phyloP scores from a whole-genome alignment of 2,329 filamentous ascomycete genomes.

The Fusarium multiceps region DNA sequence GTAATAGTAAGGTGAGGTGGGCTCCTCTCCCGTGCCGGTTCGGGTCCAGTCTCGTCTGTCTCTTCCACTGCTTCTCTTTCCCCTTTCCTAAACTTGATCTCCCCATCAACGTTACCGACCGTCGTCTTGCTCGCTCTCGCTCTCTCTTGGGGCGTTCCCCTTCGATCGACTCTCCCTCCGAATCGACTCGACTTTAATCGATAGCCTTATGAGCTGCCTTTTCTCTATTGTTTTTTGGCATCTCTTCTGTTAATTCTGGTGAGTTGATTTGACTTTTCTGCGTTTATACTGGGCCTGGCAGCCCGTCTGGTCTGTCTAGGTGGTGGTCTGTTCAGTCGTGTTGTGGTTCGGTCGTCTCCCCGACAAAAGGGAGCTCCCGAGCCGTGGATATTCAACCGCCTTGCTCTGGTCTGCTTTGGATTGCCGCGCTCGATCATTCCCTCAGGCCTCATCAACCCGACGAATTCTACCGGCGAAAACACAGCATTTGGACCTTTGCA shows the following conservation, averaged over 20 bases:
- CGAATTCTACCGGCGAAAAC: neutral
- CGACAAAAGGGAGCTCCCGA: conserved; percentile 23
- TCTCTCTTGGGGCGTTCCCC: conserved; percentile 31
- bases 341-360: conserved; percentile 11
- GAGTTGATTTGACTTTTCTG: conserved; percentile 26
- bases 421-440: conserved; percentile 7
- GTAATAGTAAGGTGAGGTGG: conserved; percentile 4
- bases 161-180: conserved; percentile 35
- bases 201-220: conserved; percentile 35
- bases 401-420: conserved; percentile 1
- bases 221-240: conserved; percentile 36
- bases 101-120: conserved; percentile 41
- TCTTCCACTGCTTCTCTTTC: conserved; percentile 39
- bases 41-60: conserved; percentile 3
- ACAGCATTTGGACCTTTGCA: neutral
- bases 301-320: neutral
- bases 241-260: conserved; percentile 39
- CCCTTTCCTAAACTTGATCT: conserved; percentile 44
- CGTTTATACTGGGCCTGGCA: neutral
- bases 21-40: conserved; percentile 28
- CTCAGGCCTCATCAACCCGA: neutral
- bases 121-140: conserved; percentile 31
- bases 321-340: conserved; percentile 26
- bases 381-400: conserved; percentile 22
- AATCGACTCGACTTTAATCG: conserved; percentile 27